Evolutionary conservation across 78 protist genomes (phyloP), one percentile per base, ranked within the genome.

Genomic region (Dictyostelium brefeldianum): DNA sequence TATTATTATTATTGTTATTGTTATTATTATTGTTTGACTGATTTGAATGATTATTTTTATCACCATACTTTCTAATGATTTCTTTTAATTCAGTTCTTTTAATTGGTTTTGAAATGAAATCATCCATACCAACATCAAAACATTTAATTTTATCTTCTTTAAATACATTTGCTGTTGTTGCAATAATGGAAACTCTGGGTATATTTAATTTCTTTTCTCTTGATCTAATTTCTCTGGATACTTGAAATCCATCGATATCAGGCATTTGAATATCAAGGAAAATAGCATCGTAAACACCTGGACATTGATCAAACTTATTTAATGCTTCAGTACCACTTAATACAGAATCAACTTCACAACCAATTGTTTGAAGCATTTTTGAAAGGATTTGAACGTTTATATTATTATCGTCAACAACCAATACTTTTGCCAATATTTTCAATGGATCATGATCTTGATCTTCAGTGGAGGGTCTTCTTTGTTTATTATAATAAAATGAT

Each of bases 21-120:
- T 9, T 57, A 79, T 36, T 56, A 59, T 59, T 59, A 59, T 59
- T 20, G n/a, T 59, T 59, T n/a, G n/a, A n/a, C n/a, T 18, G 22
- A 18, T 59, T 59, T 59, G n/a, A n/a, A 43, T 31, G 25, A 20
- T 71, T 20, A 46, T 48, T 48, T 17, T 20, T 46, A 11, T 46
- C 22, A 46, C 59, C 74, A 77, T 78, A 83, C 43, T 83, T 83
- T 27, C 20, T n/a, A 65, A 74, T 74, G 14, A 84, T n/a, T 5
- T 56, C 22, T 48, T 69, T 74, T 43, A 84, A 20, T 59, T 84
- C 83, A 59, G 9, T 56, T 31, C 78, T 59, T 51, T 74, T 71
- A 53, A 93, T n/a, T 5, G 98, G 98, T 92, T 96, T 96, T 47
- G 94, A 46, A 31, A 96, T 10, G 80, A 78, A 94, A 22, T 85